Base-by-base conservation (phyloP, 1,139 yeast genomes). In the Candida mesenterica region DNA sequence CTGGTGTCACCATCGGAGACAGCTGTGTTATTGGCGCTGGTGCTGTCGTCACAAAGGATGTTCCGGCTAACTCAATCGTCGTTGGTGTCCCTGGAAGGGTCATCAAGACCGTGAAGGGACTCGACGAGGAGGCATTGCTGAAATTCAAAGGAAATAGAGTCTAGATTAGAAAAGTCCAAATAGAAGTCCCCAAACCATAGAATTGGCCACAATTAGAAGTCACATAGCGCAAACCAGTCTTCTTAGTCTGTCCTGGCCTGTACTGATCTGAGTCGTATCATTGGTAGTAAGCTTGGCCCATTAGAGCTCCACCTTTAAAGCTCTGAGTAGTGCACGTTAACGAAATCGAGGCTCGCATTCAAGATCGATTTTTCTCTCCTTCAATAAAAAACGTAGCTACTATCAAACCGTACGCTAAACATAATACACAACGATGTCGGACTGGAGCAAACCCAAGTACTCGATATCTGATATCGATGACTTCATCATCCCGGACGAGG, bases 11-110 rank as follows among this genome's bases (percentile, higher is more conserved):
- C 1, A 70, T 82, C 34, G 89, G 89, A 5, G 72, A 76, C 25
- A 74, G 75, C 1, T 67, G 72, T n/a, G 79, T 79, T 1, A 64
- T 82, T 32, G 90, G 82, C 5, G 86, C 89, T 5, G 87, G 86
- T 3, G 60, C 79, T 4, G 79, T 81, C 2, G 87, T 82, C 17
- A 69, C 69, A 24, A 73, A 61, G 43, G 75, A 71, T 42, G 69
- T 81, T 15, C 80, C 83, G 1, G 61, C 72, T 5, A 63, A 68
- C 39, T 57, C 72, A 0, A 72, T 82, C 15, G 80, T 72, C 13
- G 82, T 62, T 9, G 89, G 89, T 0, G 66, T 66, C 18, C 89
- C 88, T 0, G 85, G 79, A 2, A 68, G 55, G 44, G 72, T 79
- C 4, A 50, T 76, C 15, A 69, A 61, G 45, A 32, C 38, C 8